Evolutionary conservation across 306 rosid genomes (phyloP).

Genomic region (Prinsepia uniflora): DNA sequence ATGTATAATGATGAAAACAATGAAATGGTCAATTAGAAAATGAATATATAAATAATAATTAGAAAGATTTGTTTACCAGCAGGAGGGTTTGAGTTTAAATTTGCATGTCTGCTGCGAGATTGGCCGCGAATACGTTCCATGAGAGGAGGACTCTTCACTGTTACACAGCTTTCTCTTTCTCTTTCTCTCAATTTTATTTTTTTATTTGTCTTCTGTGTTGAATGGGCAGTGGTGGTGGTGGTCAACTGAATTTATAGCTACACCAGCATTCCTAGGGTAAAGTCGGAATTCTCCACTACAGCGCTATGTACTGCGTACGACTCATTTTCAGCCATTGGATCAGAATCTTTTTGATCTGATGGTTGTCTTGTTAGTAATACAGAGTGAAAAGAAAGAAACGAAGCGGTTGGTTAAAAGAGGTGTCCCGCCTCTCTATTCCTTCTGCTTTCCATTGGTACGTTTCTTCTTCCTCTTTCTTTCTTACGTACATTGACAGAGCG

Average conservation of each 20-base stretch:
- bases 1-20: too few species aligned
- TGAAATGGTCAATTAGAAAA: background rate
- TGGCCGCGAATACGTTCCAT: constrained; percentile 30
- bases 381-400: too few species aligned
- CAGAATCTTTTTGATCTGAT: too few species aligned
- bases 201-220: constrained; percentile 8
- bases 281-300: background rate
- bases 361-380: too few species aligned
- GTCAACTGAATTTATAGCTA: constrained; percentile 13
- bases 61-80: constrained; percentile 20
- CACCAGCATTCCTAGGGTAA: background rate
- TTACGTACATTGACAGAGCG: too few species aligned
- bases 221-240: background rate
- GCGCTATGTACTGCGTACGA: too few species aligned
- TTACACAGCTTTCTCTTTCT: background rate
- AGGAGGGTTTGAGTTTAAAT: constrained; percentile 8
- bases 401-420: too few species aligned
- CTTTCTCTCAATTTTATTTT: background rate
- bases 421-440: too few species aligned
- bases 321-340: too few species aligned
- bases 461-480: too few species aligned
- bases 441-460: too few species aligned
- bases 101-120: constrained; percentile 20
- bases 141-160: background rate
- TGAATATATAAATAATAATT: too few species aligned